phyloP scores from a whole-genome alignment of 805 yeast species.

The Schwanniomyces yamadae region DNA sequence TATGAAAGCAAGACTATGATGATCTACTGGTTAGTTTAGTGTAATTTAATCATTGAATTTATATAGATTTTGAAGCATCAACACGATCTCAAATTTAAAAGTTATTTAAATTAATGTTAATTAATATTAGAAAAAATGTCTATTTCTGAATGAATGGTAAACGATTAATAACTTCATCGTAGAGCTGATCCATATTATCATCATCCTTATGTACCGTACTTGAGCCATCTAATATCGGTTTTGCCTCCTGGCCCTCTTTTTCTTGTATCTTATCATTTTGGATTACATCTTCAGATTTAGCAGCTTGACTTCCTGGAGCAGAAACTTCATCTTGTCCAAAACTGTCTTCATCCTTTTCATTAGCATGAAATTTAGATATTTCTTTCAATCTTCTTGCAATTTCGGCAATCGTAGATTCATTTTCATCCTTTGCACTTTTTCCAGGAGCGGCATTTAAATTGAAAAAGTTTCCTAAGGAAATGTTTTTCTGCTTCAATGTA shows the following conservation, averaged over 20 bases:
- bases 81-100: neutral
- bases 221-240: too few species aligned
- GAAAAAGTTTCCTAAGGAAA: conserved; percentile 26
- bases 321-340: too few species aligned
- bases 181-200: conserved; percentile 16
- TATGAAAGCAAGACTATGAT: neutral
- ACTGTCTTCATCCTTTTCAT: neutral
- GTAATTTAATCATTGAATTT: neutral
- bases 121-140: neutral
- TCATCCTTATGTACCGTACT: too few species aligned
- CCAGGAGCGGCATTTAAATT: conserved; percentile 9
- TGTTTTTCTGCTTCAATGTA: conserved; percentile 30
- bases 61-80: conserved; percentile 1
- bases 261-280: too few species aligned
- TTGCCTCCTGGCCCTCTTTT: too few species aligned
- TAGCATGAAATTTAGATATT: conserved; percentile 4
- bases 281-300: too few species aligned
- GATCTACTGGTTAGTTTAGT: conserved; percentile 4
- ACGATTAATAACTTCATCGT: conserved; percentile 21
- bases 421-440: conserved; percentile 6
- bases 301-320: too few species aligned
- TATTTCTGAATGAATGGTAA: conserved; percentile 7
- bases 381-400: conserved; percentile 16
- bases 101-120: neutral
- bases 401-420: conserved; percentile 13